Base-by-base conservation (phyloP, 805 yeast species). In the Scheffersomyces spartinae region DNA sequence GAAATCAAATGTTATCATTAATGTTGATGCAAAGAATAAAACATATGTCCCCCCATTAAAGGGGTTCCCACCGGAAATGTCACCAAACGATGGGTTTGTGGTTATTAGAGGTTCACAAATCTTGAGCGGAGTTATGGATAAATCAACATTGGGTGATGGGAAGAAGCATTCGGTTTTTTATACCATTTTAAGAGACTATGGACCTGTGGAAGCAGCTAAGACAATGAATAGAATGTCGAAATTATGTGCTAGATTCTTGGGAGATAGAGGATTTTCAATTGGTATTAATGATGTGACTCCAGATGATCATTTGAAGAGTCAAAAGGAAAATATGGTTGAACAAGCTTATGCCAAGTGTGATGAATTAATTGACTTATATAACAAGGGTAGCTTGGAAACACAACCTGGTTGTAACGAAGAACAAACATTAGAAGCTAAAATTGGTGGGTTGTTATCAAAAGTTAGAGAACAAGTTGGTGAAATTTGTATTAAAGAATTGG, bases 161-260 rank as follows among this genome's bases (percentile, higher is more conserved):
- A 91, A 93, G 50, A 91, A 91, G 51, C 93, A 83, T 46, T 85
- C 96, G 5, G 94, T 91, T 0, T 91, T 91, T 45, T 91, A 93
- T 48, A 84, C 96, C 0, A 91, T 91, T 36, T 57, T 91, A 32
- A 68, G 98, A 55, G 99, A 91, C 49, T 86, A 78, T 49, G 98
- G 99, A n/a, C 81, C 98, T 5, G 79, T 75, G 38, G 95, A 80
- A 41, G 97, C 98, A 1, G 95, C 95, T 3, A 61, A 59, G 14
- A 95, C 97, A 5, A 91, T 91, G 98, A 88, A 93, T 53, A 67
- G 98, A 49, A 86, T 91, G 97, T 95, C 99, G n/a, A 93, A 93
- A 55, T 57, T 93, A 41, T 86, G 97, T 65, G 97, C 99, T 1
- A 65, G 99, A 43, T 91, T 57, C 50, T 62, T 91, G 45, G 99